Evolutionary conservation across 306 rosid genomes (phyloP).

Genomic region (Fragaria vesca): DNA sequence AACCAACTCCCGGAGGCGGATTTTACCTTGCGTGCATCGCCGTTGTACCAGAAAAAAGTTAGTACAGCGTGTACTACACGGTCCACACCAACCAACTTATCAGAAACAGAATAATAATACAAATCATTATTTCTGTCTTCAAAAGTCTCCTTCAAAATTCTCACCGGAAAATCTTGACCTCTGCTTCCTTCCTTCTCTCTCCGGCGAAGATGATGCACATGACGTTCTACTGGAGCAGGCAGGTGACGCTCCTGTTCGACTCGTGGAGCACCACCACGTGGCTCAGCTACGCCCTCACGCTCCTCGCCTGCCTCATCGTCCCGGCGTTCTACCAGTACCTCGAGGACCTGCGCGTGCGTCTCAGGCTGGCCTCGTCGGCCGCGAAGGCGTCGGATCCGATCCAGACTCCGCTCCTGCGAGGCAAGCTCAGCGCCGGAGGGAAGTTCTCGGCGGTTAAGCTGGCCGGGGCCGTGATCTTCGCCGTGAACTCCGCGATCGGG

Average conservation of each 20-base stretch:
- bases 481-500: constrained; percentile 81
- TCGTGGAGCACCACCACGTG: constrained; percentile 79
- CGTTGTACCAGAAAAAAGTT: neutral
- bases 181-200: neutral
- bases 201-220: constrained; percentile 80
- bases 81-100: neutral
- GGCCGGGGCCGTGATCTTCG: constrained; percentile 63
- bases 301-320: constrained; percentile 61
- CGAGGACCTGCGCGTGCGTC: constrained; percentile 68
- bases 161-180: neutral
- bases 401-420: constrained; percentile 50
- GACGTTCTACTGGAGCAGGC: constrained; percentile 92
- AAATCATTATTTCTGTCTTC: neutral
- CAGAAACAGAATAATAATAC: neutral
- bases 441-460: constrained; percentile 34
- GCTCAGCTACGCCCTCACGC: constrained; percentile 50
- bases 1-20: neutral
- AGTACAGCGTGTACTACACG: constrained; percentile 6
- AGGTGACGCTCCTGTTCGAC: constrained; percentile 63
- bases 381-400: constrained; percentile 40
- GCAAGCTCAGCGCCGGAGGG: constrained; percentile 19
- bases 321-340: constrained; percentile 75
- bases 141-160: neutral
- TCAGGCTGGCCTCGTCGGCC: constrained; percentile 37
- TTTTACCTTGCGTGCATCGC: neutral